Conservation (phyloP, 139 green algal genomes). For the Coccomyxa sp. region DNA sequence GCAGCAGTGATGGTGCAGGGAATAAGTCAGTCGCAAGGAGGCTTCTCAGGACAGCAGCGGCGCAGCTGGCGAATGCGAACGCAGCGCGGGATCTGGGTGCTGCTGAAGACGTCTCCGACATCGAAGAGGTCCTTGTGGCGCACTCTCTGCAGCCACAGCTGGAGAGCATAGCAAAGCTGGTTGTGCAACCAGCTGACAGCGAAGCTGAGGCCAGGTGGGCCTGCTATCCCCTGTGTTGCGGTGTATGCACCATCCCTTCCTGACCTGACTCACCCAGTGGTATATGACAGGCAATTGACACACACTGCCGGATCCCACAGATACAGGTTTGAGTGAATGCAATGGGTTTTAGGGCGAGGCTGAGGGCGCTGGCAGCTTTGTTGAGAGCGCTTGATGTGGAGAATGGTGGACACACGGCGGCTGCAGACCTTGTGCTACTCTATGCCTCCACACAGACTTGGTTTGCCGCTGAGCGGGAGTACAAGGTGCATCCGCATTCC, state of each 20-base stretch:
- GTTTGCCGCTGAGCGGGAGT: constrained; percentile 57
- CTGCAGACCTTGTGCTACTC: constrained; percentile 54
- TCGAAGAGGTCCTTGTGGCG: constrained; percentile 1
- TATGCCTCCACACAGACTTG: constrained; percentile 57
- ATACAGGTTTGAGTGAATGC: too few species aligned
- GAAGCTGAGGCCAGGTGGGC: not conserved
- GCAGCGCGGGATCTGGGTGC: constrained; percentile 3
- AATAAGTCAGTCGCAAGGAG: constrained; percentile 44
- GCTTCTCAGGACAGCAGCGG: constrained; percentile 28
- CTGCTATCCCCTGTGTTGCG: too few species aligned
- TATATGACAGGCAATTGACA: too few species aligned
- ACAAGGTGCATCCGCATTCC: constrained; percentile 33
- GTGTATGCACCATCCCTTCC: too few species aligned
- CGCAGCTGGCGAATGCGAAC: constrained; percentile 7
- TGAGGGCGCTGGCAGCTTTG: constrained; percentile 34
- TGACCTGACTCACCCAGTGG: too few species aligned
- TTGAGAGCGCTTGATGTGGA: constrained; percentile 50
- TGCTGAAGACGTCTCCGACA: constrained; percentile 6
- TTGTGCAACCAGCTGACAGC: constrained; percentile 3
- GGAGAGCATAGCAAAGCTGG: constrained; percentile 9
- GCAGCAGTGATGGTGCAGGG: constrained; percentile 8
- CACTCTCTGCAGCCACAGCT: not conserved
- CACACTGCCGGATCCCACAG: too few species aligned
- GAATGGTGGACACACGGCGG: constrained; percentile 39
- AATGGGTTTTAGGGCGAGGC: too few species aligned